Base-by-base conservation (phyloP, 352 stramenopile species). In the Phytophthora syringae region DNA sequence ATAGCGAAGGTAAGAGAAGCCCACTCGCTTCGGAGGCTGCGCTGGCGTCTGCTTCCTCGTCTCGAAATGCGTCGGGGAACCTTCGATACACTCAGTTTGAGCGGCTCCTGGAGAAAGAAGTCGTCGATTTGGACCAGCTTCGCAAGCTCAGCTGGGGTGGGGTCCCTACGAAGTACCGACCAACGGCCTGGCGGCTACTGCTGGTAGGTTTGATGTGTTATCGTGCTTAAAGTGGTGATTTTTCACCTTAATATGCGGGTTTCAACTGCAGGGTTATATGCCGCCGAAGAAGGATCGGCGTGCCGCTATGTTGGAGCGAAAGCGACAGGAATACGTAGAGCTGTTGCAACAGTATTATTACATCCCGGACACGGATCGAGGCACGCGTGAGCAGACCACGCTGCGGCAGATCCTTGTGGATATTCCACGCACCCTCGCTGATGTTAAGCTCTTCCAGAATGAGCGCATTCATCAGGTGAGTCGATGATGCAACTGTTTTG, bases 351-450 rank as follows among this genome's bases (percentile, higher is more conserved):
- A 98, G 68, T 98, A 99, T 83, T 99, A 98, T 79, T 97, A 98
- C 72, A 98, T 99, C 60, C 90, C 95, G 9, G 96, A 99, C 67
- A 93, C 94, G 45, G 88, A 97, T 49, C 88, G 97, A 22, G 98
- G 92, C 2, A 76, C 91, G 30, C 93, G 98, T 52, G 98, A 99
- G 76, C 96, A 99, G 73, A 96, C 96, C 37, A 98, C 96, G 15
- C 77, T 99, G 58, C 83, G 89, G 5, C 88, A 96, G 71, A 99
- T 99, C 21, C 76, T 99, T 36, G 97, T 99, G n/a, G 98, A 99
- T 77, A 97, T 99, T 21, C 98, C 98, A 36, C 84, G 98, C 7
- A 99, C 98, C 11, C 97, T 96, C 59, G 97, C 97, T 5, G 95
- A 98, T 42, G 88, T 99, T 27, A 93, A 92, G 28, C 88, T 99